These are phyloP conservation scores for Dothistroma septosporum DNA, from an alignment of 2,329 filamentous ascomycete genomes.

Conservation along the genomic window DNA sequence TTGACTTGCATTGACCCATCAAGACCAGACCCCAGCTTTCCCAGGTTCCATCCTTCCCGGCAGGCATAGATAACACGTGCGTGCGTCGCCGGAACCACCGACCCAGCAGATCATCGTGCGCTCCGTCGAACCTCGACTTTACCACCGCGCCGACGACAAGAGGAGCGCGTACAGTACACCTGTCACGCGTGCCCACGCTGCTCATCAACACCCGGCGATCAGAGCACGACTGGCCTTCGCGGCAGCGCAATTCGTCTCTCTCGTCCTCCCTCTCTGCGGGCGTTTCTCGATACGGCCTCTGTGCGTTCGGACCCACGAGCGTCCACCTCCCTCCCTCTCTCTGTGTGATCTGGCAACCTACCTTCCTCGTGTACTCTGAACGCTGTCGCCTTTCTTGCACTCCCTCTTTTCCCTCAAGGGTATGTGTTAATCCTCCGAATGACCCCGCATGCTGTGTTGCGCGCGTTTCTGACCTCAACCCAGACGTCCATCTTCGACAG, in stretches of 20 bases:
- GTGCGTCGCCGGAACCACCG: no score
- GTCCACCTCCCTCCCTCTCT: slow-evolving; percentile 1
- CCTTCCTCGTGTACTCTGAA: slow-evolving; percentile 14
- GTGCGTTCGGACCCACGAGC: slow-evolving; percentile 25
- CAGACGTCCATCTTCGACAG: not conserved
- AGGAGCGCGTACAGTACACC: not conserved
- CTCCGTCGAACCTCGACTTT: not conserved
- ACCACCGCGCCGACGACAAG: not conserved
- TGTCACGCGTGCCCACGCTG: not conserved
- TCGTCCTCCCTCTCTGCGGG: slow-evolving; percentile 15
- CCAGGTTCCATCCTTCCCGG: no score
- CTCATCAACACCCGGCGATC: not conserved
- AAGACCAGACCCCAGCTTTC: no score
- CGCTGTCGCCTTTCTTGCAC: slow-evolving; percentile 12
- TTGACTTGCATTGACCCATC: no score
- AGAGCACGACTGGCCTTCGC: slow-evolving; percentile 1
- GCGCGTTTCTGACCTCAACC: slow-evolving; percentile 8
- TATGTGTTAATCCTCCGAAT: slow-evolving; percentile 27
- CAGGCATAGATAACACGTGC: no score
- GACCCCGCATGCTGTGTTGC: slow-evolving; percentile 11
- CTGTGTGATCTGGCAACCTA: slow-evolving; percentile 13
- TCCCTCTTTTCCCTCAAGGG: slow-evolving; percentile 8
- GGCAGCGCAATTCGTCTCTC: slow-evolving; percentile 9
- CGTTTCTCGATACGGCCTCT: slow-evolving; percentile 25
- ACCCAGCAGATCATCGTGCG: no score